These are phyloP conservation scores for Avicennia marina DNA, from an alignment of 257 asterid genomes.

Conservation along the genomic window DNA sequence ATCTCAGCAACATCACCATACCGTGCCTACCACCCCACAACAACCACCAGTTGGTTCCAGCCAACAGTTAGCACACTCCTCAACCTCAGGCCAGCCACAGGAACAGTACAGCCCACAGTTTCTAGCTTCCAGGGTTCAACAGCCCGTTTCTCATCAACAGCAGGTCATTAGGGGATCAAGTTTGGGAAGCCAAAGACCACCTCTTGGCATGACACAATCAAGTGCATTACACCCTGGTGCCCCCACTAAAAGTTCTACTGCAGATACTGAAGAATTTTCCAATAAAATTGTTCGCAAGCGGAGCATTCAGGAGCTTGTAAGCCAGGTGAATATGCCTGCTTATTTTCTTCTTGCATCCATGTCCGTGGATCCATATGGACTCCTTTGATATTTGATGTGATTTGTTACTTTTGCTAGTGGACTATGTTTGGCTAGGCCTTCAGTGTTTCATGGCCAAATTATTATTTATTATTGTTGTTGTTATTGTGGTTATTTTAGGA, in stretches of 20 bases:
- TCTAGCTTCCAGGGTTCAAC: slow-evolving; percentile 56
- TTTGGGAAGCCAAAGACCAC: slow-evolving; percentile 55
- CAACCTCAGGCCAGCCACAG: slow-evolving; percentile 44
- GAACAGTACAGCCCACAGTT: slow-evolving; percentile 57
- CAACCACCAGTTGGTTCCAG: slow-evolving; percentile 42
- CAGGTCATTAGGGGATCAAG: slow-evolving; percentile 56
- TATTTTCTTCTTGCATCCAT: not conserved
- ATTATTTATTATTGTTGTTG: not conserved
- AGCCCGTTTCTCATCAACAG: slow-evolving; percentile 53
- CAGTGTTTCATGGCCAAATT: not conserved
- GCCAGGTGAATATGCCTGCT: slow-evolving; percentile 47
- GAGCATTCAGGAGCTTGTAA: slow-evolving; percentile 75
- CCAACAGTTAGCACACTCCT: slow-evolving; percentile 49
- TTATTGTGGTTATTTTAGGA: too few species aligned
- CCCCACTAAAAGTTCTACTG: slow-evolving; percentile 31
- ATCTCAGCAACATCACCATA: slow-evolving; percentile 53
- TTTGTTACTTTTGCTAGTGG: not conserved
- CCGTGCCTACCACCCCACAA: slow-evolving; percentile 37
- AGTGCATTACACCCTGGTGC: slow-evolving; percentile 33
- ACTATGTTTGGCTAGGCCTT: not conserved
- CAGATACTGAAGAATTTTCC: slow-evolving; percentile 58
- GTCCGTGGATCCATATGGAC: not conserved
- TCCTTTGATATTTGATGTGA: not conserved
- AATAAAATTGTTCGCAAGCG: slow-evolving; percentile 66
- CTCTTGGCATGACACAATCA: slow-evolving; percentile 43